Evolutionary conservation across 257 asterid species (phyloP).

Genomic region (Rauvolfia tetraphylla): DNA sequence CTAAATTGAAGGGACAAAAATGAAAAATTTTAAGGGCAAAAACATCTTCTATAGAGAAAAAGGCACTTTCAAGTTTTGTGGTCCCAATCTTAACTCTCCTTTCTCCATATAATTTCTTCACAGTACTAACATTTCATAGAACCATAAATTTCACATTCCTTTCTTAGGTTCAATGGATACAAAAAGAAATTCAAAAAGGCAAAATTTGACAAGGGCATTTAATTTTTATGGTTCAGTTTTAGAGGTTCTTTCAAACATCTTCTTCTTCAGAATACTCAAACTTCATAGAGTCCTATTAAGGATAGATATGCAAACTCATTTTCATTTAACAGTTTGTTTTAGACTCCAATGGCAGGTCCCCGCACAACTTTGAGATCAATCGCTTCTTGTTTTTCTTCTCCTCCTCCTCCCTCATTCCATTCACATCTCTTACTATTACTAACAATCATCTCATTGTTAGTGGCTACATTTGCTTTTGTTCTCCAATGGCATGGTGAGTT

Average conservation of each 20-base stretch:
- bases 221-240: too few species aligned
- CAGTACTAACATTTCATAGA: not conserved
- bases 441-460: slow-evolving; percentile 57
- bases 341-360: slow-evolving; percentile 63
- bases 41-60: not conserved
- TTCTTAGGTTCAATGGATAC: not conserved
- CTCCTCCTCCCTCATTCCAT: slow-evolving; percentile 14
- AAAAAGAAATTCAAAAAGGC: not conserved
- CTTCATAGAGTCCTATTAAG: too few species aligned
- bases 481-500: slow-evolving; percentile 92
- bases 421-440: slow-evolving; percentile 46
- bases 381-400: slow-evolving; percentile 41
- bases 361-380: slow-evolving; percentile 14
- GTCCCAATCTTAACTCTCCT: not conserved
- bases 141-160: not conserved
- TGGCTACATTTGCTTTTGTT: slow-evolving; percentile 68
- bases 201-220: not conserved
- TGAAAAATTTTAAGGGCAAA: not conserved
- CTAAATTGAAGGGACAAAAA: not conserved
- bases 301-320: too few species aligned
- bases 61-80: not conserved
- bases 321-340: not conserved
- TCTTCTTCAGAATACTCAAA: too few species aligned
- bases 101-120: not conserved
- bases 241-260: too few species aligned